Conservation (phyloP, 768 basidiomycete species). For the Hydnum rufescens region DNA sequence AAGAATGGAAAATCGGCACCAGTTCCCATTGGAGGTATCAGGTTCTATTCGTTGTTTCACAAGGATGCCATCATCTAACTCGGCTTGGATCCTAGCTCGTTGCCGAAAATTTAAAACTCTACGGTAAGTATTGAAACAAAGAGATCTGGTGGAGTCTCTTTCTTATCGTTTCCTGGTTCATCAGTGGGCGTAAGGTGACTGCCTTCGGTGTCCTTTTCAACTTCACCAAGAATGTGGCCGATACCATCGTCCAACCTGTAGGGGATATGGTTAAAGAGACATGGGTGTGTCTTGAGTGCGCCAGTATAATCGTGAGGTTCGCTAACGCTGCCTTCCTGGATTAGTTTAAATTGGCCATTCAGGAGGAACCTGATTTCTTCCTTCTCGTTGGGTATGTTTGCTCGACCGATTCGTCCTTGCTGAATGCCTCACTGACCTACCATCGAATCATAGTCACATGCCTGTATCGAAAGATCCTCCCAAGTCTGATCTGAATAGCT, state of each 20-base stretch:
- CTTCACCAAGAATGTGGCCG: slow-evolving; percentile 48
- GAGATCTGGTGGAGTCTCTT: slow-evolving; percentile 15
- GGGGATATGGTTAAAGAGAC: slow-evolving; percentile 55
- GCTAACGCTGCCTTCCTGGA: background rate
- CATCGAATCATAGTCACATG: slow-evolving; percentile 44
- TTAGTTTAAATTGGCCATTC: slow-evolving; percentile 36
- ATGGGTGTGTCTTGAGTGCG: slow-evolving; percentile 52
- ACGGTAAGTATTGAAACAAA: slow-evolving; percentile 34
- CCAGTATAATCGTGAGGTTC: background rate
- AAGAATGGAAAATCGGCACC: slow-evolving; percentile 19
- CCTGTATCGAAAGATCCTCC: slow-evolving; percentile 47
- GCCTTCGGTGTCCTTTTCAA: slow-evolving; percentile 63
- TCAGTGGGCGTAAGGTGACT: slow-evolving; percentile 49
- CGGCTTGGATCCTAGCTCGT: slow-evolving; percentile 27
- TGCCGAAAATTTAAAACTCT: slow-evolving; percentile 54
- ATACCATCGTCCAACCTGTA: slow-evolving; percentile 58
- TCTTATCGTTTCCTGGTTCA: background rate
- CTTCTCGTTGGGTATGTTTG: slow-evolving; percentile 42
- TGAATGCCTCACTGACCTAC: slow-evolving; percentile 19
- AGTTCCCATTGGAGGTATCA: slow-evolving; percentile 27
- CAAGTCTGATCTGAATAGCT: background rate
- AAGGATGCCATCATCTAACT: too few species aligned
- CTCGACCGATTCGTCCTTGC: background rate
- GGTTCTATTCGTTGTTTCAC: slow-evolving; percentile 13
- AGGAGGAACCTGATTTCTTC: slow-evolving; percentile 69